A percentile compares a stretch with the other conserved stretches of the same genome.
Conservation (phyloP, 768 basidiomycete species). For the Phanerochaete sordida region DNA sequence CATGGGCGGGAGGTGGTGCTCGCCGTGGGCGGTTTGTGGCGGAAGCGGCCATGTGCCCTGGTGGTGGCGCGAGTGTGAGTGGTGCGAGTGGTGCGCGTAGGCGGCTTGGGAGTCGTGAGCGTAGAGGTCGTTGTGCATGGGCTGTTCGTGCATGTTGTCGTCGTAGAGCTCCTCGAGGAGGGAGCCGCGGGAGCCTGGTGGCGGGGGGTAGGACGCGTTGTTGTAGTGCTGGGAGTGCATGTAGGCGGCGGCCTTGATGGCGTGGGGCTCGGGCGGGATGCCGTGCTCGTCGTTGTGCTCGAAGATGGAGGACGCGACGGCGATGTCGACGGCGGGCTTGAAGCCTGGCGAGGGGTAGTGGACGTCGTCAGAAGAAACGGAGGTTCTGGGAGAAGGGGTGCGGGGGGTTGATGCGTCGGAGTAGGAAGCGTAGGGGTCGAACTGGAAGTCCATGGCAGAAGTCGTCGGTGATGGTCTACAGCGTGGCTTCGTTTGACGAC, state of each 20-base stretch:
- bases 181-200: conserved; percentile 42
- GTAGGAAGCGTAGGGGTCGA: conserved; percentile 63
- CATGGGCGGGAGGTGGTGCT: conserved; percentile 24
- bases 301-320: conserved; percentile 52
- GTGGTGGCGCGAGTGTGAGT: conserved; percentile 13
- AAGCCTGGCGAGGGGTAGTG: conserved; percentile 30
- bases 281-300: conserved; percentile 39
- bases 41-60: conserved; percentile 24
- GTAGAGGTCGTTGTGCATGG: conserved; percentile 26
- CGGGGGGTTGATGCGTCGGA: conserved; percentile 69
- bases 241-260: conserved; percentile 21
- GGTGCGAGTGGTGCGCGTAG: conserved; percentile 17
- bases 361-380: conserved; percentile 32
- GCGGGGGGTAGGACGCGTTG: conserved; percentile 30
- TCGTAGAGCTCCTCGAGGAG: conserved; percentile 75
- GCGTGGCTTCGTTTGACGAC: conserved; percentile 2
- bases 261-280: conserved; percentile 36
- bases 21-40: conserved; percentile 30
- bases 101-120: conserved; percentile 19
- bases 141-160: conserved; percentile 44
- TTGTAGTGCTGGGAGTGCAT: conserved; percentile 33
- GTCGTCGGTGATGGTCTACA: background rate
- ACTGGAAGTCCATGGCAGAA: conserved; percentile 41
- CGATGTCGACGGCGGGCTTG: conserved; percentile 40
- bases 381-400: conserved; percentile 62